These are phyloP conservation scores for Emergomyces orientalis DNA, from an alignment of 2,329 filamentous ascomycete species.

Conservation along the genomic window DNA sequence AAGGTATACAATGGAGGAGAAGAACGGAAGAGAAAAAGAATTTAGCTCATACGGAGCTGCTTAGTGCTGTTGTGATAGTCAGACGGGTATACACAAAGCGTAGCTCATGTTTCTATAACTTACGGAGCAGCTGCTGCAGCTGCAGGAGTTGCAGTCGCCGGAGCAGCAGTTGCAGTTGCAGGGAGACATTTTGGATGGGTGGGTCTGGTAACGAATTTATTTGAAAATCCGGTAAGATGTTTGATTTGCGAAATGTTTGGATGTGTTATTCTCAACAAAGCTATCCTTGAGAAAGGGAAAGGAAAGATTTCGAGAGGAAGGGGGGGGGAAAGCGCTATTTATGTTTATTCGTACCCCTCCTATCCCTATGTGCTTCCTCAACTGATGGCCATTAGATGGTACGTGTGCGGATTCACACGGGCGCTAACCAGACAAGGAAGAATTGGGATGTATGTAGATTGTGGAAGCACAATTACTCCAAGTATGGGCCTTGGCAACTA, in stretches of 20 bases:
- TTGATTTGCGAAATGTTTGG: neutral
- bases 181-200: conserved; percentile 31
- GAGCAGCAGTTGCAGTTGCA: conserved; percentile 35
- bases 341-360: neutral
- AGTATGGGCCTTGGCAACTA: neutral
- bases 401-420: neutral
- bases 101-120: conserved; percentile 12
- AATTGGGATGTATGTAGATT: neutral
- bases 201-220: conserved; percentile 14
- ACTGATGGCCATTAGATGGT: neutral
- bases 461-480: neutral
- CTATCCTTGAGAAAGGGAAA: neutral
- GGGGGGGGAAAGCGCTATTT: conserved; percentile 4
- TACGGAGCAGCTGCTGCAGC: conserved; percentile 32
- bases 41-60: conserved; percentile 6
- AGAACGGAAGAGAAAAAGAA: neutral
- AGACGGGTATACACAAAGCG: neutral
- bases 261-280: neutral
- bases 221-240: conserved; percentile 9
- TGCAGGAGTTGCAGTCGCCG: conserved; percentile 33
- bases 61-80: conserved; percentile 13
- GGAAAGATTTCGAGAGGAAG: neutral
- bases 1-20: neutral
- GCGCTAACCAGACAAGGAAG: neutral
- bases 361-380: neutral